Evolutionary conservation across 371 early-diverging fungal genomes (phyloP).

Genomic region (Mucor racemosus): DNA sequence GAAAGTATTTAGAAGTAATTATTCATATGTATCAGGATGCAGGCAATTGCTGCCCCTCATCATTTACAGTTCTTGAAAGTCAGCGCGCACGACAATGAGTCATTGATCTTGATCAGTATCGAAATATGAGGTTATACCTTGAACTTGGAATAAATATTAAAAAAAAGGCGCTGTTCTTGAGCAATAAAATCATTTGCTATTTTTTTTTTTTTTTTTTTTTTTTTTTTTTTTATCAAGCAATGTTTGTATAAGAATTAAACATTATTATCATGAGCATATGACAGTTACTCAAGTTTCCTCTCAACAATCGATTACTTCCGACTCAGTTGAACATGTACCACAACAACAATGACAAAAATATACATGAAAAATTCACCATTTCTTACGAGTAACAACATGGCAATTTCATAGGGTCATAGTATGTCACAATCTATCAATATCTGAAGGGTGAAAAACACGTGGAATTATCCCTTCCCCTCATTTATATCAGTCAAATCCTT

Average conservation of each 20-base stretch:
- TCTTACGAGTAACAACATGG: neutral
- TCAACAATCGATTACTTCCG: neutral
- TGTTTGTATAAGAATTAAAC: no score
- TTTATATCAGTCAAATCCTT: neutral
- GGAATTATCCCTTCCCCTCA: neutral
- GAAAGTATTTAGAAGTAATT: neutral
- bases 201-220: neutral
- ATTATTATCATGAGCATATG: neutral
- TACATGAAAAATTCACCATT: neutral
- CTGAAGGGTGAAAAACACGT: conserved; percentile 8
- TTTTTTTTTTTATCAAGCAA: neutral
- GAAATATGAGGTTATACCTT: neutral
- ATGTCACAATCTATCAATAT: conserved; percentile 8
- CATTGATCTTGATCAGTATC: neutral
- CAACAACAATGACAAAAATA: neutral
- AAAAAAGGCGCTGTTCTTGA: no score
- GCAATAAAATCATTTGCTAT: no score
- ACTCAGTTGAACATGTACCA: neutral
- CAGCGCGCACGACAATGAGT: conserved; percentile 1
- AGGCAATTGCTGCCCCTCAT: conserved; percentile 1
- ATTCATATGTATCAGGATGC: neutral
- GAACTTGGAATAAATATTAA: no score
- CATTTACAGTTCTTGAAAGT: neutral
- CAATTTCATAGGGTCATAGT: neutral
- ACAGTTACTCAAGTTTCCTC: neutral